phyloP scores from a whole-genome alignment of 352 stramenopile genomes.

The Phytophthora ohioensis region DNA sequence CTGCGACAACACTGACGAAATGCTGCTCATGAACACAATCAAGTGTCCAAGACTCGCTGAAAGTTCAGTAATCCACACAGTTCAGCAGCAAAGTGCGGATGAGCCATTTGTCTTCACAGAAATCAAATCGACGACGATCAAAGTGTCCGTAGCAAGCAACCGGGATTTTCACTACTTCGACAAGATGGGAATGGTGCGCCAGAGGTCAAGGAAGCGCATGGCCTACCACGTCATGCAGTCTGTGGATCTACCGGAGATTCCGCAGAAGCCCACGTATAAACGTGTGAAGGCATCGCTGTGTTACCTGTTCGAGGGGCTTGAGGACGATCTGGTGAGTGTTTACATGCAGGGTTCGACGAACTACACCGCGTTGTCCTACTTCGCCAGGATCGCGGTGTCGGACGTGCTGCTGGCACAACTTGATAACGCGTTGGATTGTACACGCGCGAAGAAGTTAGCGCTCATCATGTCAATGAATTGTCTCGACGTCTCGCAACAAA shows the following conservation, averaged over 20 bases:
- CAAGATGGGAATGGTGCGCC: conserved; percentile 36
- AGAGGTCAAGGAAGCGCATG: conserved; percentile 34
- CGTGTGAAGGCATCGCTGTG: conserved; percentile 22
- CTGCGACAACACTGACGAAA: conserved; percentile 34
- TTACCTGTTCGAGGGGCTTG: conserved; percentile 41
- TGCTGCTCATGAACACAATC: conserved; percentile 41
- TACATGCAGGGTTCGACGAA: conserved; percentile 27
- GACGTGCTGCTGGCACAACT: neutral
- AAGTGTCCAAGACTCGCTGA: conserved; percentile 35
- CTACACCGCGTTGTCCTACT: conserved; percentile 1
- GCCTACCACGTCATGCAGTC: conserved; percentile 46
- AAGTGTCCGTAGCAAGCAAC: conserved; percentile 32
- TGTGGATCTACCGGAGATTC: conserved; percentile 6
- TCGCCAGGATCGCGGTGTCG: conserved; percentile 1
- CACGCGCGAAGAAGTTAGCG: conserved; percentile 2
- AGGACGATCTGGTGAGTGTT: conserved; percentile 28
- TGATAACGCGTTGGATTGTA: conserved; percentile 4
- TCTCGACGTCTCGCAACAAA: neutral
- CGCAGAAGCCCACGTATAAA: conserved; percentile 12
- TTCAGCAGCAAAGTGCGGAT: conserved; percentile 13
- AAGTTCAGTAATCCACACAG: conserved; percentile 35
- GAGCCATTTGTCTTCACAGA: conserved; percentile 39
- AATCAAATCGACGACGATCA: conserved; percentile 43
- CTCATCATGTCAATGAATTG: neutral
- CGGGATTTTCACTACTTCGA: conserved; percentile 47